A percentile compares a stretch with the other conserved stretches of the same genome.
Conservation (phyloP, 306 rosid species). For the Rosa chinensis region DNA sequence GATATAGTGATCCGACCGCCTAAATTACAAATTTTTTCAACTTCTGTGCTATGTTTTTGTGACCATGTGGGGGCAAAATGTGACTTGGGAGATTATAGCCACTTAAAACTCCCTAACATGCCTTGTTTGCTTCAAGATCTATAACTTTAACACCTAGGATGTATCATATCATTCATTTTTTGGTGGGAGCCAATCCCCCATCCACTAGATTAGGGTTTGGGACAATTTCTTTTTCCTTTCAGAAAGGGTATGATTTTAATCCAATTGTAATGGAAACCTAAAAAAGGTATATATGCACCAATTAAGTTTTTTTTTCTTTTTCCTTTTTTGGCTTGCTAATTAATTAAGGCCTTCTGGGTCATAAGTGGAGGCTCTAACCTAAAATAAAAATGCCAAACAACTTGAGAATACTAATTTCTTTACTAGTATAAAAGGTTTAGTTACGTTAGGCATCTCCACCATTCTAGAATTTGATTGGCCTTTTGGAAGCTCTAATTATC, state of each 20-base stretch:
- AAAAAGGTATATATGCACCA: not conserved
- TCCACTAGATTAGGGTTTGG: conserved; percentile 24
- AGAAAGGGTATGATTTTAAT: not conserved
- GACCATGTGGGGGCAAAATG: conserved; percentile 43
- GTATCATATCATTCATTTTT: conserved; percentile 33
- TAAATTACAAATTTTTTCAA: not conserved
- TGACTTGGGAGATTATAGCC: conserved; percentile 38
- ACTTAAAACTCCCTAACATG: conserved; percentile 47
- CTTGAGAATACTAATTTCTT: not conserved
- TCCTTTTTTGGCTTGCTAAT: not conserved
- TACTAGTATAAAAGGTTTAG: conserved; percentile 11
- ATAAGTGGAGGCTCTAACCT: not conserved
- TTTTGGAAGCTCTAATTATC: conserved; percentile 49
- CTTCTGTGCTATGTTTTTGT: conserved; percentile 5
- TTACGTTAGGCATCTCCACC: conserved; percentile 41
- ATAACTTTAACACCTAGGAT: conserved; percentile 40
- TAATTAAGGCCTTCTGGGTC: conserved; percentile 2
- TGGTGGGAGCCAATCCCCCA: conserved; percentile 44
- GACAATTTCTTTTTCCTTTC: not conserved
- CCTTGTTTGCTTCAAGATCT: conserved; percentile 49
- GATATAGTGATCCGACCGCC: not conserved
- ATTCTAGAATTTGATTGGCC: conserved; percentile 26
- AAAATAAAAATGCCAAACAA: conserved; percentile 7
- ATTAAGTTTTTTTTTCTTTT: not conserved
- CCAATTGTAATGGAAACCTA: not conserved